Evolutionary conservation across 2,329 filamentous ascomycete genomes (phyloP).

Genomic region (Microdochium nivale): DNA sequence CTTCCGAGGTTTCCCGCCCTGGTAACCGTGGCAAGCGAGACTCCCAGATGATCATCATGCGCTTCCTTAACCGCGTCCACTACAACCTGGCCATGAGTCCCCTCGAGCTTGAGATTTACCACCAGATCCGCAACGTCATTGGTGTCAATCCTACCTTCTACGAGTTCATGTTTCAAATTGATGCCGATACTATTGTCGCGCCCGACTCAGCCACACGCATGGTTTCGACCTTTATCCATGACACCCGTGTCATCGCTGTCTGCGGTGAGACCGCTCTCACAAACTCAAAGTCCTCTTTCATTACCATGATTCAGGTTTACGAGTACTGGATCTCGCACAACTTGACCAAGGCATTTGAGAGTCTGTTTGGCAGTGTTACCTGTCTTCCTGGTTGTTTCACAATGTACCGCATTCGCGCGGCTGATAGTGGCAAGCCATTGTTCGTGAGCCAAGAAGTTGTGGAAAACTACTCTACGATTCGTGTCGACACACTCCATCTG

Average conservation of each 20-base stretch:
- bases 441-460: constrained; percentile 93
- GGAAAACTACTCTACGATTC: constrained; percentile 80
- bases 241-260: constrained; percentile 85
- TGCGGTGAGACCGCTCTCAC: constrained; percentile 92
- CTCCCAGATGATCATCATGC: constrained; percentile 97
- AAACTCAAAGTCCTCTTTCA: constrained; percentile 86
- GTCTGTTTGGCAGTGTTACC: constrained; percentile 92
- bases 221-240: constrained; percentile 81
- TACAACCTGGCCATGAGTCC: constrained; percentile 96
- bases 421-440: constrained; percentile 88
- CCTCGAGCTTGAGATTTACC: constrained; percentile 94
- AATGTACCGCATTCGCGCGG: constrained; percentile 95
- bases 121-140: constrained; percentile 97
- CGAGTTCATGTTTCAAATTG: constrained; percentile 92
- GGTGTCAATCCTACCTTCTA: constrained; percentile 98
- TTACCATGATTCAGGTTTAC: constrained; percentile 99
- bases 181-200: constrained; percentile 92
- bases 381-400: constrained; percentile 98
- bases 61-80: constrained; percentile 97
- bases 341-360: constrained; percentile 92
- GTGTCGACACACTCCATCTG: constrained; percentile 96
- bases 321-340: constrained; percentile 99
- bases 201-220: constrained; percentile 86
- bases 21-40: constrained; percentile 99
- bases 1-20: constrained; percentile 87